Conservation (phyloP, 1,139 yeast genomes). For the Meyerozyma smithsonii region DNA sequence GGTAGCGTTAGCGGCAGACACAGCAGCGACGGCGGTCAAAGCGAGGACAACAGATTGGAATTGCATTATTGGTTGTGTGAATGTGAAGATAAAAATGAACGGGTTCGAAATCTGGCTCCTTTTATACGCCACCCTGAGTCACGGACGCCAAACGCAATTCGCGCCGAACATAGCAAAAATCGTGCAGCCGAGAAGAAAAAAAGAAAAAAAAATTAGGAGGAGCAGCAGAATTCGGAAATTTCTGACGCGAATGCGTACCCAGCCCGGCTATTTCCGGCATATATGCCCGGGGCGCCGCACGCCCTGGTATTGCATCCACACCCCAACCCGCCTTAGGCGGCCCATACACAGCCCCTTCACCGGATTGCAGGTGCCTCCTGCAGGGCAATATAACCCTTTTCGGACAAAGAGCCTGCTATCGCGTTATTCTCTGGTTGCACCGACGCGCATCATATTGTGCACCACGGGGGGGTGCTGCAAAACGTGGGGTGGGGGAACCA, state of each 20-base stretch:
- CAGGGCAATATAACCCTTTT: not conserved
- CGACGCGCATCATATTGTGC: not conserved
- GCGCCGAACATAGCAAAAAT: not conserved
- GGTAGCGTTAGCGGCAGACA: slow-evolving; percentile 6
- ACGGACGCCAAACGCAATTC: slow-evolving; percentile 1
- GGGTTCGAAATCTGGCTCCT: slow-evolving; percentile 1
- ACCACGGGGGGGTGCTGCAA: not conserved
- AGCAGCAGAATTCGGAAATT: not conserved
- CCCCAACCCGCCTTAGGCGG: slow-evolving; percentile 3
- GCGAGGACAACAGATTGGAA: slow-evolving; percentile 15
- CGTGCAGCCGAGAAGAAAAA: slow-evolving; percentile 2
- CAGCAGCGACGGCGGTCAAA: slow-evolving; percentile 14
- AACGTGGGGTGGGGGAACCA: too few relatives aligned
- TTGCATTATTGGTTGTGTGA: slow-evolving; percentile 10
- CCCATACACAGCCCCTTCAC: not conserved
- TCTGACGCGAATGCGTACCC: not conserved
- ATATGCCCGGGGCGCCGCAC: not conserved
- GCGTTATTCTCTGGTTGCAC: not conserved
- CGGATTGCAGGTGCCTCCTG: not conserved
- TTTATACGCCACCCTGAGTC: slow-evolving; percentile 1
- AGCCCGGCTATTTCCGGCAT: not conserved
- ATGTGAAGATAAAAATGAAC: not conserved
- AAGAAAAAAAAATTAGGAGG: not conserved
- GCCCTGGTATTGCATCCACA: not conserved
- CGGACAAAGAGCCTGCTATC: not conserved